Evolutionary conservation across 176 grass and related monocot genomes (phyloP).

Genomic region (Musa troglodytarum): DNA sequence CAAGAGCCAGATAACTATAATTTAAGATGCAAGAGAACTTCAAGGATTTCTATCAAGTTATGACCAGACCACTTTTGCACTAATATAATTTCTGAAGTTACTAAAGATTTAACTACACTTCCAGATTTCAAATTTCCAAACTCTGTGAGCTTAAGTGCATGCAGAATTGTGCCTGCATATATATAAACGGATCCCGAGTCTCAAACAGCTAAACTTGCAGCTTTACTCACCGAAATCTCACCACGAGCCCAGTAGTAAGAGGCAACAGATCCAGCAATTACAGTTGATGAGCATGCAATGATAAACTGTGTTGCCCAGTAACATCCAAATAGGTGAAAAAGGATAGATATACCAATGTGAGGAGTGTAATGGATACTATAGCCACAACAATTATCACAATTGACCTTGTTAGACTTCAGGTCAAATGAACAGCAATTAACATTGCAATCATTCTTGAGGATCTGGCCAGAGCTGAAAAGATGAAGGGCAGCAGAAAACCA

Average conservation of each 20-base stretch:
- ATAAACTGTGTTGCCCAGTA: conserved; percentile 97
- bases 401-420: conserved; percentile 76
- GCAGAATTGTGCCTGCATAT: neutral
- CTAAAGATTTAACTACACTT: too few species aligned
- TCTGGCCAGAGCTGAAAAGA: conserved; percentile 91
- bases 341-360: conserved; percentile 84
- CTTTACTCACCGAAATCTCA: conserved; percentile 74
- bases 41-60: too few species aligned
- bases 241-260: conserved; percentile 87
- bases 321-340: conserved; percentile 90
- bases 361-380: conserved; percentile 89
- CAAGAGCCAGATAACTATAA: too few species aligned
- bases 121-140: neutral
- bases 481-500: conserved; percentile 91
- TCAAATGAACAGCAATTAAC: conserved; percentile 80
- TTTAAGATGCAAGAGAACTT: too few species aligned
- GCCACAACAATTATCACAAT: conserved; percentile 90
- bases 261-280: conserved; percentile 87
- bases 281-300: conserved; percentile 72
- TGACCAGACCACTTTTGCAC: too few species aligned
- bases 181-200: neutral
- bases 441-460: conserved; percentile 79
- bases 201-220: conserved; percentile 2
- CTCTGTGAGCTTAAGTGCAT: neutral
- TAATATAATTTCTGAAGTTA: too few species aligned